These are phyloP conservation scores for Hyaloscypha finlandica DNA, from an alignment of 495 filamentous ascomycete genomes.

Conservation along the genomic window DNA sequence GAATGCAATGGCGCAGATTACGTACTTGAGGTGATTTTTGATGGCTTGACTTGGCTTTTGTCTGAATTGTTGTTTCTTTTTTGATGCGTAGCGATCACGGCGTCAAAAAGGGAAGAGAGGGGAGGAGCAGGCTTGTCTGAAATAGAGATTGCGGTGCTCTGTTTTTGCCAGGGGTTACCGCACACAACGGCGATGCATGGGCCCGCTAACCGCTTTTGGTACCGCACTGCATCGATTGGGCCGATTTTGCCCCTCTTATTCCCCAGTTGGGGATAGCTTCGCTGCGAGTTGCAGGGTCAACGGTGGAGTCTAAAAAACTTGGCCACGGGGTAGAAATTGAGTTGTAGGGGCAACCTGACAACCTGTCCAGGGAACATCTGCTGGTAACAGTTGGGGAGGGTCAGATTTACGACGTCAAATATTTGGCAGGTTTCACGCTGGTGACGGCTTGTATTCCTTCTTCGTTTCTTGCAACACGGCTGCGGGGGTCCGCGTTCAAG, in stretches of 20 bases:
- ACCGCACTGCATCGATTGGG: not conserved
- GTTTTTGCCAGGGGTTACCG: conserved; percentile 2
- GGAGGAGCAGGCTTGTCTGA: conserved; percentile 11
- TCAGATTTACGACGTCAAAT: not conserved
- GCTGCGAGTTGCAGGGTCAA: not conserved
- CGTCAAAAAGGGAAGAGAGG: not conserved
- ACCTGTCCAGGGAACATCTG: not conserved
- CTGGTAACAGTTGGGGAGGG: too few species aligned
- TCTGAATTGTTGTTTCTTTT: not conserved
- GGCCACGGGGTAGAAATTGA: not conserved
- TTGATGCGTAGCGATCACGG: not conserved
- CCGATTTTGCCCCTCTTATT: not conserved
- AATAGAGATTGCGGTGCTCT: conserved; percentile 22
- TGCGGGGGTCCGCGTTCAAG: not conserved
- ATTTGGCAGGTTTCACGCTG: not conserved
- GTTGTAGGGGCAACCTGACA: not conserved
- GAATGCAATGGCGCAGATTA: not conserved
- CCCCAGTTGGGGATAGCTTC: not conserved
- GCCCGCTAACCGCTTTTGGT: not conserved
- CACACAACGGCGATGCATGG: not conserved
- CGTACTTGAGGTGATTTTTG: not conserved
- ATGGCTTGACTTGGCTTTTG: not conserved
- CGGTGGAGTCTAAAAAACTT: not conserved
- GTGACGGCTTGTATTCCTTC: not conserved
- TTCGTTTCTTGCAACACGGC: not conserved